Evolutionary conservation across 257 asterid genomes (phyloP).

Genomic region (Ilex aquifolium): DNA sequence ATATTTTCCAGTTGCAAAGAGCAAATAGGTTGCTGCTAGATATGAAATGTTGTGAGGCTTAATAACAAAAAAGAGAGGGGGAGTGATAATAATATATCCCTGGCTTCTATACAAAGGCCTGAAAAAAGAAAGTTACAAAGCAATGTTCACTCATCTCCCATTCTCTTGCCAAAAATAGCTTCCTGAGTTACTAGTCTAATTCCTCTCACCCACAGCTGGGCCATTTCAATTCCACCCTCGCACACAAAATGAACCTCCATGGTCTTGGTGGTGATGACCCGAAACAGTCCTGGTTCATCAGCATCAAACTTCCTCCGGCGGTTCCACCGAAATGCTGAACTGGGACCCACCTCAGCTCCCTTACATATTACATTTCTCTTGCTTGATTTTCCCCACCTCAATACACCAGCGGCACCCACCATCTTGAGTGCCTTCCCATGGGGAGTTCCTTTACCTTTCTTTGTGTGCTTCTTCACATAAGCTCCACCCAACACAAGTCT

Average conservation of each 20-base stretch:
- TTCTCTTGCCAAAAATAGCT: conserved; percentile 22
- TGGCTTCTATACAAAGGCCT: background rate
- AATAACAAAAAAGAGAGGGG: background rate
- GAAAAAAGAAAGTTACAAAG: background rate
- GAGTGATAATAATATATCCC: background rate
- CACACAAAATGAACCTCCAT: conserved; percentile 68
- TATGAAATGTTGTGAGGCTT: too few relatives aligned
- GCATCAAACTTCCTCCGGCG: conserved; percentile 51
- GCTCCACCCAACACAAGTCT: conserved; percentile 42
- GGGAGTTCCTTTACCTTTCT: conserved; percentile 50
- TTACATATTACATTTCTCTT: conserved; percentile 57
- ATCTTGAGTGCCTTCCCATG: conserved; percentile 53
- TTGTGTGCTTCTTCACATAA: conserved; percentile 56
- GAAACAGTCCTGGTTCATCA: conserved; percentile 48
- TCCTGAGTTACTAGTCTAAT: conserved; percentile 55
- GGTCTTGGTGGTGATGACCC: conserved; percentile 55
- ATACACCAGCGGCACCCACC: conserved; percentile 39
- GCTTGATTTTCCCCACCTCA: conserved; percentile 66
- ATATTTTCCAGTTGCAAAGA: too few relatives aligned
- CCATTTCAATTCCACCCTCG: conserved; percentile 47
- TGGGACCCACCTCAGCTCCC: conserved; percentile 55
- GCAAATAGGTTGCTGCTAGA: too few relatives aligned
- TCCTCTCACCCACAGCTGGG: conserved; percentile 69
- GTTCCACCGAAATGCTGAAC: conserved; percentile 44
- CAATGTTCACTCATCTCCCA: background rate